These are phyloP conservation scores for Cyphellophora europaea DNA, from an alignment of 2,329 filamentous ascomycete species.

Conservation along the genomic window DNA sequence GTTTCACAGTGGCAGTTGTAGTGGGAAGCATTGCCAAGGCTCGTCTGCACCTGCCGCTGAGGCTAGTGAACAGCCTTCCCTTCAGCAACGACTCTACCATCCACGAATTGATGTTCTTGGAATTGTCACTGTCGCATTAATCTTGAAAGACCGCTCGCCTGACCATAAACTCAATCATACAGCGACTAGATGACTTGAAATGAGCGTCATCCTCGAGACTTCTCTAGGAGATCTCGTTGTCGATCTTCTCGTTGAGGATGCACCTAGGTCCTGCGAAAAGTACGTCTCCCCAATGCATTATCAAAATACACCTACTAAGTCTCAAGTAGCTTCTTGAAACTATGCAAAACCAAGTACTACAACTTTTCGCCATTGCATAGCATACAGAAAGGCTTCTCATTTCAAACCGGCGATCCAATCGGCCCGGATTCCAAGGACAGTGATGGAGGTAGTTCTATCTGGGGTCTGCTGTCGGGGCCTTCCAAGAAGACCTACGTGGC, in stretches of 20 bases:
- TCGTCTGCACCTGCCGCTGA: too few relatives aligned
- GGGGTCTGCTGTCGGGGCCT: constrained; percentile 66
- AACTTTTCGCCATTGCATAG: constrained; percentile 91
- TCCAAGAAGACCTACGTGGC: constrained; percentile 70
- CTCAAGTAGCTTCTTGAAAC: constrained; percentile 69
- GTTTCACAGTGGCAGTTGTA: too few relatives aligned
- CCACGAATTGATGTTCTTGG: too few relatives aligned
- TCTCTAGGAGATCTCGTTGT: constrained; percentile 90
- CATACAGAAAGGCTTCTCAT: constrained; percentile 90
- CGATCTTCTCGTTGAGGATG: constrained; percentile 80
- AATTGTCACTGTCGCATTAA: too few relatives aligned
- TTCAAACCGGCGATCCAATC: constrained; percentile 90
- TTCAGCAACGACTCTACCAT: too few relatives aligned
- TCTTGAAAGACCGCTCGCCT: too few relatives aligned
- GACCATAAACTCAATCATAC: too few relatives aligned
- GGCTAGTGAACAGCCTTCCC: too few relatives aligned
- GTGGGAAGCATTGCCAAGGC: too few relatives aligned
- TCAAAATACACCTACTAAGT: constrained; percentile 15
- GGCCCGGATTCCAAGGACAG: constrained; percentile 75
- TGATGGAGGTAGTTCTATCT: constrained; percentile 88
- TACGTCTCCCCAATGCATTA: constrained; percentile 40
- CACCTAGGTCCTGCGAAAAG: constrained; percentile 92
- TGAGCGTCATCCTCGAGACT: constrained; percentile 93
- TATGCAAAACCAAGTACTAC: constrained; percentile 99
- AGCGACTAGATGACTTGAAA: too few relatives aligned